Evolutionary conservation across 306 rosid species (phyloP).

Genomic region (Medicago ruthenica): DNA sequence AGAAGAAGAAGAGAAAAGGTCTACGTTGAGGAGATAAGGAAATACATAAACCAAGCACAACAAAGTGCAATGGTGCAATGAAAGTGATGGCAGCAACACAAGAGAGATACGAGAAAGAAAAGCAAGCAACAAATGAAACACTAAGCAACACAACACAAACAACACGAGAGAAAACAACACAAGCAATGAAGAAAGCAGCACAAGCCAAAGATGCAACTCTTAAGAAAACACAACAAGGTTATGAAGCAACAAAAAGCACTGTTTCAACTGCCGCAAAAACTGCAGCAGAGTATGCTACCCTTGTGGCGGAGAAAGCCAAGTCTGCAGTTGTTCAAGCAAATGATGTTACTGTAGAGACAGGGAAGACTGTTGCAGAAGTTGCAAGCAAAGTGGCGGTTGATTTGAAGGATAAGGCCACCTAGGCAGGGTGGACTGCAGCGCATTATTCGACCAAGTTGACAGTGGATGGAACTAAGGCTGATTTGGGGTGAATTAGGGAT

Average conservation of each 20-base stretch:
- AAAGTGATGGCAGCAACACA: constrained; percentile 53
- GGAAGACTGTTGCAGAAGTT: constrained; percentile 33
- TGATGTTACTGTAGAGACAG: constrained; percentile 47
- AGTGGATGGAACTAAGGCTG: constrained; percentile 66
- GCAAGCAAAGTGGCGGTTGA: constrained; percentile 54
- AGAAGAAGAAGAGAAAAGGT: constrained; percentile 10
- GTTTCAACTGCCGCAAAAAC: constrained; percentile 46
- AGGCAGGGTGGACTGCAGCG: constrained; percentile 71
- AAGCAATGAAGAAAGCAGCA: constrained; percentile 27
- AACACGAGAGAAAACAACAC: constrained; percentile 39
- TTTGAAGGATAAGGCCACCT: constrained; percentile 64
- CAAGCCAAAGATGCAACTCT: neutral
- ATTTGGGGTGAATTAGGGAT: too few species aligned
- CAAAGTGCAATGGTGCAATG: constrained; percentile 47
- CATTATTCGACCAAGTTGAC: constrained; percentile 61
- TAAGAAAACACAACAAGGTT: neutral
- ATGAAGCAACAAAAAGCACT: neutral
- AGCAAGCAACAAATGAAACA: constrained; percentile 48
- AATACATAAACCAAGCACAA: constrained; percentile 50
- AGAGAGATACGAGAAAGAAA: constrained; percentile 55
- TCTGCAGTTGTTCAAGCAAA: constrained; percentile 49
- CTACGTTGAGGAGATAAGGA: constrained; percentile 47
- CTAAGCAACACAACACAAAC: constrained; percentile 37
- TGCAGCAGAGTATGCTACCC: constrained; percentile 48
- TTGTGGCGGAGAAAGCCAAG: constrained; percentile 55